phyloP scores from a whole-genome alignment of 2,329 filamentous ascomycete species.

The Colletotrichum magnum region DNA sequence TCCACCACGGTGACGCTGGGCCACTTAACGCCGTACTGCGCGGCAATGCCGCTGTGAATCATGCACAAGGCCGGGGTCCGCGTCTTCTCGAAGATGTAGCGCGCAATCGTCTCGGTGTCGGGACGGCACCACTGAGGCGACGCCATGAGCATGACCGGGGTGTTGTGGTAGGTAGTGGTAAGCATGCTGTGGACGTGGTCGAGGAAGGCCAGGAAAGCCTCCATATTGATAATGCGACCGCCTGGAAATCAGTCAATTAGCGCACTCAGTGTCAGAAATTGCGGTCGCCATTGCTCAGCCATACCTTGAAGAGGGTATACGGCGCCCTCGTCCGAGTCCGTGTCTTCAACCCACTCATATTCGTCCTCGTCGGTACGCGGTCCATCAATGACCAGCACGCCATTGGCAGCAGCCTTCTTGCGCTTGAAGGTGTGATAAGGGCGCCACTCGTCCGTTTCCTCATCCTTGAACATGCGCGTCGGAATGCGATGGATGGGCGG shows the following conservation, averaged over 20 bases:
- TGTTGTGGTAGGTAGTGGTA: conserved; percentile 95
- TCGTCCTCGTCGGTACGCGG: conserved; percentile 64
- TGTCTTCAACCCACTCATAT: conserved; percentile 87
- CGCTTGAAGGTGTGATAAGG: conserved; percentile 83
- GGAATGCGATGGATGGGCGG: conserved; percentile 88
- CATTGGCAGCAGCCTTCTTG: conserved; percentile 60
- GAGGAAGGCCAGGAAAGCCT: conserved; percentile 92
- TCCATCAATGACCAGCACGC: conserved; percentile 33
- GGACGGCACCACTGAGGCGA: conserved; percentile 92
- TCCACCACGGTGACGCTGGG: conserved; percentile 89
- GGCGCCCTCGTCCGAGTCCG: conserved; percentile 88
- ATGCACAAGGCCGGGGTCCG: conserved; percentile 93
- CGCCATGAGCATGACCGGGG: conserved; percentile 90
- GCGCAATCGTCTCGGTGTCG: conserved; percentile 88
- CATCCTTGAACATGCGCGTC: conserved; percentile 94
- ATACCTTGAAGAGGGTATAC: conserved; percentile 83
- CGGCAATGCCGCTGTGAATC: conserved; percentile 89
- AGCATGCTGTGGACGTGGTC: conserved; percentile 92
- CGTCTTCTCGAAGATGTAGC: conserved; percentile 98
- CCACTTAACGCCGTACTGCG: conserved; percentile 84
- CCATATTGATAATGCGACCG: conserved; percentile 90
- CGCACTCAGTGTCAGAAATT: not conserved
- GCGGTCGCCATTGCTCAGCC: conserved; percentile 43
- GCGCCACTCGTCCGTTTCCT: conserved; percentile 80
- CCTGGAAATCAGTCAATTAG: conserved; percentile 56